These are phyloP conservation scores for Amaranthus tricolor DNA, from an alignment of 179 eudicot genomes.

Conservation along the genomic window DNA sequence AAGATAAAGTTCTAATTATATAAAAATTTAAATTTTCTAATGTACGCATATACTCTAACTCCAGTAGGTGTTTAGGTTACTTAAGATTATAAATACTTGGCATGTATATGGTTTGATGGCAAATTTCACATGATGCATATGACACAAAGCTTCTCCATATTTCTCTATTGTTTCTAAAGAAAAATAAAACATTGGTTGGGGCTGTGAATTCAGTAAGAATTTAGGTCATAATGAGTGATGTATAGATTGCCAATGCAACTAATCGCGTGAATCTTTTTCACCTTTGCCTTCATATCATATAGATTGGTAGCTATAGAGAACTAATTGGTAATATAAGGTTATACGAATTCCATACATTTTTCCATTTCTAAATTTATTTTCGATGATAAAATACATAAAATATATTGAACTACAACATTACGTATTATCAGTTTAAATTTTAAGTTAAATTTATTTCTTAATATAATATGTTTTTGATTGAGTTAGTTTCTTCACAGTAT, in stretches of 20 bases:
- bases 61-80: background rate
- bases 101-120: background rate
- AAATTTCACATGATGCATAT: background rate
- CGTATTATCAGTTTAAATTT: no score
- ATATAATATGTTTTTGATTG: no score
- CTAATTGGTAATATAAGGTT: no score
- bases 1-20: no score
- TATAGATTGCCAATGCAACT: background rate
- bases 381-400: no score
- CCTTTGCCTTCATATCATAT: no score
- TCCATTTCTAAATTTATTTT: no score
- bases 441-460: no score
- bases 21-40: background rate
- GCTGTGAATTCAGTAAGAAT: background rate
- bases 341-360: no score
- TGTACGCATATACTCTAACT: background rate
- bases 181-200: background rate
- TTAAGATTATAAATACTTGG: background rate
- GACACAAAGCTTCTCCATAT: background rate
- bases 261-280: background rate
- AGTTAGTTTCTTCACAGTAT: no score
- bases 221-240: background rate
- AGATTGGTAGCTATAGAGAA: background rate
- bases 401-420: no score
- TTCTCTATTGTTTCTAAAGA: background rate